Conservation (phyloP, 306 rosid genomes). For the Calophaca sinica region DNA sequence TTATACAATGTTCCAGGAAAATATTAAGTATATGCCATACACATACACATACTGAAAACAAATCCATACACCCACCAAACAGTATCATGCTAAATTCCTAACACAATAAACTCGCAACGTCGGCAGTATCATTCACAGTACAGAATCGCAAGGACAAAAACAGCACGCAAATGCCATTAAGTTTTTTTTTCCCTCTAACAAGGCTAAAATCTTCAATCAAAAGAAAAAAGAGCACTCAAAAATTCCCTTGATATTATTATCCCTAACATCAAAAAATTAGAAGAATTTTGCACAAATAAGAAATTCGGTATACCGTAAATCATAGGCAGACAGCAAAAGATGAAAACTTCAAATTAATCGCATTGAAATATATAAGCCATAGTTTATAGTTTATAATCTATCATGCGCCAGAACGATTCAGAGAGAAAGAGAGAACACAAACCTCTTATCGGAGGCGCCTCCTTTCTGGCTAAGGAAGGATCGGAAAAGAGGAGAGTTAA, state of each 20-base stretch:
- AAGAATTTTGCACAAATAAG: not conserved
- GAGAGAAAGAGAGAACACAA: slow-evolving; percentile 3
- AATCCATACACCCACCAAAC: not conserved
- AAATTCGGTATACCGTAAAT: not conserved
- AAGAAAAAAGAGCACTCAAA: not conserved
- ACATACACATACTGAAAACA: not conserved
- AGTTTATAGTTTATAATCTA: too few species aligned
- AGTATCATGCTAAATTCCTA: too few species aligned
- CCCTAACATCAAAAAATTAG: too few species aligned
- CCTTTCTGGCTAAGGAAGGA: slow-evolving; percentile 99
- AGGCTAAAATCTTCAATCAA: too few species aligned
- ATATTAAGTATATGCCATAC: not conserved
- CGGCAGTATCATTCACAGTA: not conserved
- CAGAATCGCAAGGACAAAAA: not conserved
- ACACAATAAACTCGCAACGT: not conserved
- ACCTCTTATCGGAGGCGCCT: slow-evolving; percentile 95
- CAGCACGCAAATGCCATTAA: too few species aligned
- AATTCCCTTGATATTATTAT: too few species aligned
- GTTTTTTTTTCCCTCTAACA: too few species aligned
- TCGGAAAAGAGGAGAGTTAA: slow-evolving; percentile 93
- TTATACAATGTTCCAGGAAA: too few species aligned
- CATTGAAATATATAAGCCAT: not conserved
- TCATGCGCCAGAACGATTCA: not conserved
- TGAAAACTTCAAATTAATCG: not conserved
- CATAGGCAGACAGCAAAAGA: not conserved